Base-by-base conservation (phyloP, 2,329 filamentous ascomycete species). In the Epichloe hybrida region DNA sequence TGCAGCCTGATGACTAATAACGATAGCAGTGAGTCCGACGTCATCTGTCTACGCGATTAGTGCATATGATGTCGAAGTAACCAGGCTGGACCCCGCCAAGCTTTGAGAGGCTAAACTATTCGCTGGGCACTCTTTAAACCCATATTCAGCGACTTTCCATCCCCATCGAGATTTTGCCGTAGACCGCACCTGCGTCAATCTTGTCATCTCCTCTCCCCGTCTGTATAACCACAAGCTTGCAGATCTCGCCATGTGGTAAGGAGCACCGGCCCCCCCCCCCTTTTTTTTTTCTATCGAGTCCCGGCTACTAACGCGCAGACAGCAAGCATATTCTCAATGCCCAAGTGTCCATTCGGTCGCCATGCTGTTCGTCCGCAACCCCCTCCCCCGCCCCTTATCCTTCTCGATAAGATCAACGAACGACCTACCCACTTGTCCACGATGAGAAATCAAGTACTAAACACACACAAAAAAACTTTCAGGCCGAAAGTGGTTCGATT, bases 261-360 rank as follows among this genome's bases (percentile, higher is more conserved):
- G 11, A 40, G 23, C 39, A 3, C 21, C 27, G 17, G 5, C 23
- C 6, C 23, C n/a, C n/a, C n/a, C n/a, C n/a, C n/a, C 11, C 5
- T 7, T 8, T 1, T 21, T 13, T 12, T 8, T 1, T 6, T 1
- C 6, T 6, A 21, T 11, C 23, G 15, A 17, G 34, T 41, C 4
- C 39, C 49, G n/a, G 35, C 7, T n/a, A 31, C 38, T 44, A 38
- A 23, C 20, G 11, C 35, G 2, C 52, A 48, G 27, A 27, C 60
- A 96, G 93, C 76, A 97, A 97, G 78, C 93, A 98, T 74, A 76
- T 98, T 64, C 83, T 98, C 68, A 98, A 98, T 75, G 93, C 91
- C 56, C 93, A 98, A 72, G 93, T 98, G 63, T 76, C 91, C 52
- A 94, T 98, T 71, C 87, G 93, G 61, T 93, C 90, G 51, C 87